Conservation (phyloP, 2,329 filamentous ascomycete species). For the Diaporthe australafricana region DNA sequence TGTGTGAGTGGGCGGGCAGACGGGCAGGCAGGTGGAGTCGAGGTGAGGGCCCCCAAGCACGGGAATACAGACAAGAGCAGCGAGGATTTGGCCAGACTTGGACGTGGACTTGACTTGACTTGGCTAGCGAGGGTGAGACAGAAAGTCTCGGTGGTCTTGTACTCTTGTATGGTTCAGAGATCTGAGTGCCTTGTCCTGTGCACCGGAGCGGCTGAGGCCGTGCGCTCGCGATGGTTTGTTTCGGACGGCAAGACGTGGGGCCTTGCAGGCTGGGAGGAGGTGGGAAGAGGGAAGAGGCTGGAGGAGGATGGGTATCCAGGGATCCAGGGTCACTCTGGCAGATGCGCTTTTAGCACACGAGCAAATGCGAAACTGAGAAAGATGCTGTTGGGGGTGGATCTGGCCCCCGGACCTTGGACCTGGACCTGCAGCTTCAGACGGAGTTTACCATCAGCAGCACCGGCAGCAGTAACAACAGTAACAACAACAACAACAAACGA, state of each 20-base stretch:
- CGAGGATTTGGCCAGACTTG: slow-evolving; percentile 23
- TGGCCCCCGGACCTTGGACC: slow-evolving; percentile 2
- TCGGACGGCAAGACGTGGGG: slow-evolving; percentile 23
- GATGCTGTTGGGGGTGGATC: slow-evolving; percentile 28
- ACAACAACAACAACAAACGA: background rate
- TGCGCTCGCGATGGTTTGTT: slow-evolving; percentile 22
- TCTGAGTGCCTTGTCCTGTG: slow-evolving; percentile 21
- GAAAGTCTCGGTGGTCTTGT: slow-evolving; percentile 27
- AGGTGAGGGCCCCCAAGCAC: slow-evolving; percentile 13
- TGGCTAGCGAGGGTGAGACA: slow-evolving; percentile 31
- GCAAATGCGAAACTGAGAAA: slow-evolving; percentile 26
- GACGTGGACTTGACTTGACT: slow-evolving; percentile 25
- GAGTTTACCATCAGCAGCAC: slow-evolving; percentile 15
- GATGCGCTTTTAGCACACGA: slow-evolving; percentile 10
- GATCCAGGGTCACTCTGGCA: background rate
- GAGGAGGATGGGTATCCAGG: background rate
- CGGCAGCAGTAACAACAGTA: background rate
- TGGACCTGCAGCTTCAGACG: slow-evolving; percentile 14
- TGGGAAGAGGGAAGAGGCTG: background rate
- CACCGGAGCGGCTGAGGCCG: slow-evolving; percentile 11
- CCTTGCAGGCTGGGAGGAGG: slow-evolving; percentile 4
- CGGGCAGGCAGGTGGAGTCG: slow-evolving; percentile 27
- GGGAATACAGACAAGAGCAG: slow-evolving; percentile 6
- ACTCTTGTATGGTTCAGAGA: slow-evolving; percentile 20
- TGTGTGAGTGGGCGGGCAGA: too few relatives aligned